These are phyloP conservation scores for Acer yangbiense DNA, from an alignment of 345 rosid species.

Conservation along the genomic window DNA sequence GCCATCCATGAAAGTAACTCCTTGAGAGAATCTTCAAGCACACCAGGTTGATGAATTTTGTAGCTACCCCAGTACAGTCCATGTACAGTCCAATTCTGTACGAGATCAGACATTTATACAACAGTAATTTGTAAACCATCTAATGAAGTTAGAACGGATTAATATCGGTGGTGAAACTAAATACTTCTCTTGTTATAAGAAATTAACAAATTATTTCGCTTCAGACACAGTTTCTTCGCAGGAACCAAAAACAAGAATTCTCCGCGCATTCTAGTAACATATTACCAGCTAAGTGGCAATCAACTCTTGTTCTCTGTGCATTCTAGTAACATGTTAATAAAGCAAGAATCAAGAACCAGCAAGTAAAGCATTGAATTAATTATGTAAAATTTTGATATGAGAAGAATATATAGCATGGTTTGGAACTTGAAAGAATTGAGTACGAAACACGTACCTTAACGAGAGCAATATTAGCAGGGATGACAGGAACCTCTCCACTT, in stretches of 20 bases:
- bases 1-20: constrained; percentile 86
- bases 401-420: not conserved
- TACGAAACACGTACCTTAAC: constrained; percentile 60
- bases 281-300: no score
- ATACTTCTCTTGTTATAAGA: no score
- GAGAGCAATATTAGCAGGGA: constrained; percentile 88
- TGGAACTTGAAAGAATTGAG: not conserved
- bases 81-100: constrained; percentile 95
- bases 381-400: not conserved
- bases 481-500: constrained; percentile 81
- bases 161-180: no score
- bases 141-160: not conserved
- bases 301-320: no score
- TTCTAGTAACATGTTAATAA: not conserved
- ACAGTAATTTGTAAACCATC: not conserved
- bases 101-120: constrained; percentile 15
- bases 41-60: constrained; percentile 54
- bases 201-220: no score
- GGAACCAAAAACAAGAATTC: no score
- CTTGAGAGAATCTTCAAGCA: constrained; percentile 67
- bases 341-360: not conserved
- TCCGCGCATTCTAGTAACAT: no score
- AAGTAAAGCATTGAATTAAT: not conserved
- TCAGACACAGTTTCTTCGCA: no score
- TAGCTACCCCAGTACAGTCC: constrained; percentile 98